Evolutionary conservation across 2,329 filamentous ascomycete genomes (phyloP), one percentile per base, ranked within the genome.

Genomic region (Diaporthe sp.): DNA sequence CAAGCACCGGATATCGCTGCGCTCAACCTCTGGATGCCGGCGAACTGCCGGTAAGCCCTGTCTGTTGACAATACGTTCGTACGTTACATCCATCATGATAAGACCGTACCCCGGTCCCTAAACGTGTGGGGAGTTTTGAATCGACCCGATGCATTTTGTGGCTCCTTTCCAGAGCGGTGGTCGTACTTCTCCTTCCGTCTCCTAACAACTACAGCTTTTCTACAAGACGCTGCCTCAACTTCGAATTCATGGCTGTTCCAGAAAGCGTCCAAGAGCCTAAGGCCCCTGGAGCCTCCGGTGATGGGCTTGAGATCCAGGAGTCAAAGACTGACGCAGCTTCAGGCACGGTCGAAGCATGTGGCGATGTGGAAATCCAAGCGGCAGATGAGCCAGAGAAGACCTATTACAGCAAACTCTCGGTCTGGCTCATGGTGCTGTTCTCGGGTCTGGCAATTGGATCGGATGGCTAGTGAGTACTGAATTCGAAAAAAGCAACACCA

Each of bases 391-490:
- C 55, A 10, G 71, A 70, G 61, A 73, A 73, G 50, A 66, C 71
- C 10, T 73, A 75, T 58, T 86, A 84, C 78, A 85, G 82, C 78
- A 85, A 82, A 60, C 74, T 82, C 25, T 86, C 85, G 1, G 83
- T 84, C 1, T 86, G 84, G 79, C 76, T 85, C 45, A 85, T 86
- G 82, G 82, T 87, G 17, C 77, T 87, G 1, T 86, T 87, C 75
- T 85, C 85, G 1, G 85, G 85, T 8, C 81, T 87, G 5, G 86
- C 86, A 3, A 84, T 87, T 28, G 85, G 84, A 2, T 86, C 84
- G n/a, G 85, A 86, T 76, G 85, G 85, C 77, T 86, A 83, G 82
- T 83, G 80, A 78, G 81, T 61, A 17, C 28, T 1, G 1, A 15
- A 13, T 38, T 2, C n/a, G 4, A 19, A 15, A 1, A n/a, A n/a